Evolutionary conservation across 2,329 filamentous ascomycete genomes (phyloP), one percentile per base, ranked within the genome.

Genomic region (Cytospora leucostoma): DNA sequence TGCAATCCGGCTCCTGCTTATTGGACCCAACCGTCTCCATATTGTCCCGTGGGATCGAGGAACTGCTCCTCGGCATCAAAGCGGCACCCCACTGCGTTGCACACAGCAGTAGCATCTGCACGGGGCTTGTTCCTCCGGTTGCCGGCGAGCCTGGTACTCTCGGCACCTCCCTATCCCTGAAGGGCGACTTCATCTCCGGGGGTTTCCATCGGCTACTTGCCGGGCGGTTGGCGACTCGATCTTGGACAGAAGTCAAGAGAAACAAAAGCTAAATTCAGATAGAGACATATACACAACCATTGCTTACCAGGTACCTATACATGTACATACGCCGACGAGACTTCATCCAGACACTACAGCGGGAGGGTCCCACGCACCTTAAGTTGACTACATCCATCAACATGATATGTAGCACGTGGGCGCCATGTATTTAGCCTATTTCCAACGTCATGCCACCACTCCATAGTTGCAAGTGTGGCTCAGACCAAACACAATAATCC

Each of bases 21-120:
- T 92, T 83, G 73, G 91, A 93, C 66, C 77, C 78, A 67, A 80
- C 84, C 67, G 87, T 85, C 68, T 88, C 84, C 68, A 93, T 77
- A 78, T 92, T 92, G 79, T 88, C 80, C 64, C 74, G 92, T 82
- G 68, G 68, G 27, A 73, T 79, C 66, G 67, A 72, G 68, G 75
- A 82, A 77, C 76, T 88, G 67, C 84, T 88, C 85, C 94, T 94
- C 70, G 91, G 91, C 70, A 95, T 95, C 70, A 95, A 89, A 55
- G 91, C 90, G 62, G 95, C 80, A 37, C 87, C 87, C 57, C 90
- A 84, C 82, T 96, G 92, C 17, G 92, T 96, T 27, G 92, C 87
- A 93, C 93, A 97, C 70, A 92, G 85, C 69, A 97, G 82, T 66
- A 96, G 83, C 34, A 96, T 83, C 83, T 97, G 92, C 17, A 91